These are phyloP conservation scores for Kodamaea leandrae DNA, from an alignment of 805 yeast species.

Conservation along the genomic window DNA sequence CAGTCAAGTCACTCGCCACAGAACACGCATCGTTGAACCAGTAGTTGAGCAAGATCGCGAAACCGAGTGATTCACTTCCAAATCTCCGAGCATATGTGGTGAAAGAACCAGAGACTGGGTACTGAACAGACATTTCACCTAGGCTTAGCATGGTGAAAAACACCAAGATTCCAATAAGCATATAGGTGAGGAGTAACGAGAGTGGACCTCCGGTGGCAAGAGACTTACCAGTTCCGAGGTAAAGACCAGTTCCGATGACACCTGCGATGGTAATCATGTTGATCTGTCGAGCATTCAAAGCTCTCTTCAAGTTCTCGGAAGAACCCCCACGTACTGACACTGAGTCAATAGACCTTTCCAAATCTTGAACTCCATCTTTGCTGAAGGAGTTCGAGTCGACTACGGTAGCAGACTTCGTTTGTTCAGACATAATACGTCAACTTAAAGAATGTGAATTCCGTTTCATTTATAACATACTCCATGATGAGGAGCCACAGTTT, in stretches of 20 bases:
- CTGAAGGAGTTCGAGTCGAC: too few species aligned
- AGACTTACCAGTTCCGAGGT: constrained; percentile 28
- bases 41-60: constrained; percentile 35
- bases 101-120: constrained; percentile 36
- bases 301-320: constrained; percentile 13
- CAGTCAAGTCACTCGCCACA: constrained; percentile 36
- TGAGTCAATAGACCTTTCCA: constrained; percentile 10
- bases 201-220: constrained; percentile 20
- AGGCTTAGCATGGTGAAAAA: constrained; percentile 32
- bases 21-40: constrained; percentile 34
- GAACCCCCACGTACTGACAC: background rate
- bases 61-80: constrained; percentile 29
- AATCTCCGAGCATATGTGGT: constrained; percentile 31
- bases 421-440: too few species aligned
- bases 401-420: too few species aligned
- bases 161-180: constrained; percentile 20
- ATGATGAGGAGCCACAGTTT: too few species aligned
- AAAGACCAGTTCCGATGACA: constrained; percentile 23
- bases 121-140: constrained; percentile 34
- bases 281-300: constrained; percentile 16
- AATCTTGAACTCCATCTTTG: constrained; percentile 4
- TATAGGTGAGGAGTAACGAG: constrained; percentile 17
- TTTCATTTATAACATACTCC: too few species aligned
- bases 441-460: too few species aligned
- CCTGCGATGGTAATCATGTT: constrained; percentile 19